Evolutionary conservation across 768 basidiomycete species (phyloP), one percentile per base, ranked within the genome.

Genomic region (Mycena amicta): DNA sequence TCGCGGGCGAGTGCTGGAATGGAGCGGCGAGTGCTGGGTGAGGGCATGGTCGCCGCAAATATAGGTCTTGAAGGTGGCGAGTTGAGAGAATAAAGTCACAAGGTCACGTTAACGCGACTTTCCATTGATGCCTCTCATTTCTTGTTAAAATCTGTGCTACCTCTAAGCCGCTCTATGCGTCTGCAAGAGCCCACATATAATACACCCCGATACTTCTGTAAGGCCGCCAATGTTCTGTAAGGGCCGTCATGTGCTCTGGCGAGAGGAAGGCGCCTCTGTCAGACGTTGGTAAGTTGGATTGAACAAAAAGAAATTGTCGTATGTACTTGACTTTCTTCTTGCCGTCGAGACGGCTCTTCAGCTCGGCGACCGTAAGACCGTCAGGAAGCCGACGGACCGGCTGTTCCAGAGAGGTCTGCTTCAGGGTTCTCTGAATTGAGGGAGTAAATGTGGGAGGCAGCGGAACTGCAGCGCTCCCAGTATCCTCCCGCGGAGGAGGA

Each of bases 161-260:
- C 4, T 52, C 18, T 37, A 0, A 20, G 8, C 29, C 16, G 26
- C 29, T 15, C n/a, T 57, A 40, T 13, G 56, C 71, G 57, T 85
- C 83, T 8, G 85, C 83, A 55, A 92, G 76, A 2, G 88, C 83
- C 92, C 92, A 95, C 90, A 93, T 93, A 72, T 91, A 93, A 72
- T 89, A 93, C 23, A 91, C 88, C 52, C 83, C 93, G 28, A 95
- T 60, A 66, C 89, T 92, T 64, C 92, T 77, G 68, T 91, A 95
- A 3, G 93, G 93, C 64, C 76, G 82, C 93, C 93, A 95, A 27
- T 74, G 65, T 51, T 83, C 83, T 3, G 92, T 92, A 58, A 95
- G 71, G 25, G 78, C 81, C 59, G 87, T 83, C 92, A 94, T 93
- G 73, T 95, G 92, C 50, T 83, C 75, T 5, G 92, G 90, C 2